Conservation (phyloP, 1,284 basidiomycete species). For the Peniophora sp. region DNA sequence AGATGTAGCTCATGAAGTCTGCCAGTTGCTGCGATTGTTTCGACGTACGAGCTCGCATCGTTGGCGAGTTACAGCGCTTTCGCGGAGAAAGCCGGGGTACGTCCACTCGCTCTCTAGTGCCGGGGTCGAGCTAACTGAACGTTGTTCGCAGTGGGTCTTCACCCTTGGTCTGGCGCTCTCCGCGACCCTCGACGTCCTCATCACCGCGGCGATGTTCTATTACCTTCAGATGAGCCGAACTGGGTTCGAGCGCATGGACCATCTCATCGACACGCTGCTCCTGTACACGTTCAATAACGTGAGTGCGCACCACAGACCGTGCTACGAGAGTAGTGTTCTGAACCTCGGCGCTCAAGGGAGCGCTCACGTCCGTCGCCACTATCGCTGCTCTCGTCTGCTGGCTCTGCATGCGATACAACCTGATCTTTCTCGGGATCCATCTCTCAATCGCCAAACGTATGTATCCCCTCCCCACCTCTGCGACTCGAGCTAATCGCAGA, state of each 20-base stretch:
- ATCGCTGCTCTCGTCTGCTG: slow-evolving; percentile 21
- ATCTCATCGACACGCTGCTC: background rate
- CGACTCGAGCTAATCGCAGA: background rate
- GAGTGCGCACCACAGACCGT: slow-evolving; percentile 20
- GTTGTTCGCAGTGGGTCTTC: background rate
- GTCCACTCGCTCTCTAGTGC: background rate
- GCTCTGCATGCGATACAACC: slow-evolving; percentile 34
- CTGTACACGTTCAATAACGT: background rate
- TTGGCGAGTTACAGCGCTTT: background rate
- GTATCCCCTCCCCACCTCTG: slow-evolving; percentile 5
- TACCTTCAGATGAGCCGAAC: background rate
- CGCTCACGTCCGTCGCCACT: slow-evolving; percentile 10
- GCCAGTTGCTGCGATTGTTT: too few species aligned
- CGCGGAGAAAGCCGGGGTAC: background rate
- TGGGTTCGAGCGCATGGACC: background rate
- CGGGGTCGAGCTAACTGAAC: background rate
- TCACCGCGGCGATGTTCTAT: background rate
- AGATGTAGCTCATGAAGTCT: too few species aligned
- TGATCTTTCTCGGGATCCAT: slow-evolving; percentile 42
- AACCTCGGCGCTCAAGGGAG: background rate
- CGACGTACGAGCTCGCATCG: too few species aligned
- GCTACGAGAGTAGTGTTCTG: slow-evolving; percentile 28
- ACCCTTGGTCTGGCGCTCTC: background rate
- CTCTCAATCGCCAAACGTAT: slow-evolving; percentile 44
- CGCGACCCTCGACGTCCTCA: background rate